phyloP scores from a whole-genome alignment of 208 protist species.

The Acanthamoeba royreba region DNA sequence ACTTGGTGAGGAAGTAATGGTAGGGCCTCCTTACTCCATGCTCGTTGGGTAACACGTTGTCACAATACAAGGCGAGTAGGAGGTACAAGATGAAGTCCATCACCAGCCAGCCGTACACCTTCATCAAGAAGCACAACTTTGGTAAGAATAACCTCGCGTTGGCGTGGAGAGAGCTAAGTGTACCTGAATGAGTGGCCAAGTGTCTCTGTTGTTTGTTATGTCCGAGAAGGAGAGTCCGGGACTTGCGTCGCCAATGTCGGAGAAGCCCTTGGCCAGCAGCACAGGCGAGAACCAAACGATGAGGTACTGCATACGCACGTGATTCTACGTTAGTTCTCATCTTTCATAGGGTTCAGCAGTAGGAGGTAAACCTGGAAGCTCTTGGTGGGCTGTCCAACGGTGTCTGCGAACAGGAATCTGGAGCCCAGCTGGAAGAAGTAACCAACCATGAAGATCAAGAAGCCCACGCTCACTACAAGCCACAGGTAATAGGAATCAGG shows the following conservation, averaged over 20 bases:
- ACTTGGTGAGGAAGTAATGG: conserved; percentile 42
- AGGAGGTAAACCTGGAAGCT: neutral
- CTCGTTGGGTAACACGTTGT: conserved; percentile 49
- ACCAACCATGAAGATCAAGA: neutral
- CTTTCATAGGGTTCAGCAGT: no score
- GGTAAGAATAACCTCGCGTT: neutral
- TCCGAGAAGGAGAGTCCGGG: neutral
- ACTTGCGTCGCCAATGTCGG: neutral
- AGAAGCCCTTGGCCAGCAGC: conserved; percentile 32
- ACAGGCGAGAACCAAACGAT: conserved; percentile 37
- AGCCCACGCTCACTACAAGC: neutral
- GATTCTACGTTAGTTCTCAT: no score
- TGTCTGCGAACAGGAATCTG: neutral
- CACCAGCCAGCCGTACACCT: neutral
- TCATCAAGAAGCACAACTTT: neutral
- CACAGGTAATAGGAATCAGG: no score
- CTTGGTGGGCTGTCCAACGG: neutral
- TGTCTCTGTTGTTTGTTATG: neutral
- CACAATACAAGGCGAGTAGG: neutral
- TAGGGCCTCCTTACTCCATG: neutral
- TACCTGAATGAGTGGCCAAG: neutral
- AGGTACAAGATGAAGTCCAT: conserved; percentile 30
- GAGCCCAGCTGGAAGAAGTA: neutral
- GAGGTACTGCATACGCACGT: no score
- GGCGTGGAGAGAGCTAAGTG: neutral